phyloP scores from a whole-genome alignment of 192 early-diverging fungal species.

The Rhizophagus prolifer region DNA sequence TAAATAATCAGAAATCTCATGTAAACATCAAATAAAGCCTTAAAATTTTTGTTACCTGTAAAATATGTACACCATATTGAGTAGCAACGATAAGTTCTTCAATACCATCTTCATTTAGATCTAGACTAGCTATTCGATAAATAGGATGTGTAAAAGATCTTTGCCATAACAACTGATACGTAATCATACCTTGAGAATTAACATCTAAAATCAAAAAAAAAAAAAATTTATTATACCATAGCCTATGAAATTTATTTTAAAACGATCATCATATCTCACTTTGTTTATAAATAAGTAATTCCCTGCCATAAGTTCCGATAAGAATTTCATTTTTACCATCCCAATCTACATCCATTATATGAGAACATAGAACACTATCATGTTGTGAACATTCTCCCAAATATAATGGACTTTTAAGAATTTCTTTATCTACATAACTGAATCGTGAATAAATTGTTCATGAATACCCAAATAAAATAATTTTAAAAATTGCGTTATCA shows the following conservation, averaged over 20 bases:
- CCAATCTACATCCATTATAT: slow-evolving; percentile 62
- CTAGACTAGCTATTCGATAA: slow-evolving; percentile 48
- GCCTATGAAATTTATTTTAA: not conserved
- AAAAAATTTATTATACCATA: not conserved
- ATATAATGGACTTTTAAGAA: slow-evolving; percentile 38
- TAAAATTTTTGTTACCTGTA: slow-evolving; percentile 10
- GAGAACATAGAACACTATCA: slow-evolving; percentile 56
- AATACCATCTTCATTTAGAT: slow-evolving; percentile 55
- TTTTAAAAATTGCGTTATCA: not conserved
- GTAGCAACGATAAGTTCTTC: slow-evolving; percentile 55
- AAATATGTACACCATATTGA: slow-evolving; percentile 45
- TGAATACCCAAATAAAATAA: not conserved
- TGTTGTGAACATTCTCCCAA: slow-evolving; percentile 51
- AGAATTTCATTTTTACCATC: slow-evolving; percentile 56
- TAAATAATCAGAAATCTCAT: not conserved
- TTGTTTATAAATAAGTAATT: slow-evolving; percentile 57
- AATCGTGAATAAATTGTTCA: not conserved
- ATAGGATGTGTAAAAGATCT: slow-evolving; percentile 54
- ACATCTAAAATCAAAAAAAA: not conserved
- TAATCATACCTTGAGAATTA: not conserved
- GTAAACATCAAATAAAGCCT: not conserved
- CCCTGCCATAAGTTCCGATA: slow-evolving; percentile 59
- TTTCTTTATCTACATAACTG: slow-evolving; percentile 45
- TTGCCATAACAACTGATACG: slow-evolving; percentile 47
- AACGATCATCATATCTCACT: slow-evolving; percentile 21